Percentiles rank a stretch among this genome's conserved stretches.
Conservation (phyloP, 2,329 filamentous ascomycete species). For the Polychaeton citri region DNA sequence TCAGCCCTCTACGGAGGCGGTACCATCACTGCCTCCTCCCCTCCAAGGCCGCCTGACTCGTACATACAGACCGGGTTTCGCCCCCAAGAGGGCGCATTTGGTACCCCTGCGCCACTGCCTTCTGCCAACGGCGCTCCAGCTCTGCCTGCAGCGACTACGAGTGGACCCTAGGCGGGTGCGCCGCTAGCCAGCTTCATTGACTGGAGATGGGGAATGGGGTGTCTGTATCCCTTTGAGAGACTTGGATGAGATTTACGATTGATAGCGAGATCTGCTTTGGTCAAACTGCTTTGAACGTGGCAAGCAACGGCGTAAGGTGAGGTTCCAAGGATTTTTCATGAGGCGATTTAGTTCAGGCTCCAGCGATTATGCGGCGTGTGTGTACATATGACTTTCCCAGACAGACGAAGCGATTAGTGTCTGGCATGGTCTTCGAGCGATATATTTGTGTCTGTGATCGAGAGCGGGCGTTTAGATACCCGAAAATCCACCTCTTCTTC, state of each 20-base stretch:
- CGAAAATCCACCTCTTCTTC: no score
- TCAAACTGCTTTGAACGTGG: no score
- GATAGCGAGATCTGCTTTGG: no score
- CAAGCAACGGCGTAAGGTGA: no score
- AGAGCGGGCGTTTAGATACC: no score
- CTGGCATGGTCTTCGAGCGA: no score
- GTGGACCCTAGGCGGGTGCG: neutral
- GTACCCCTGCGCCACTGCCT: conserved; percentile 9
- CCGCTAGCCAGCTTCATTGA: neutral
- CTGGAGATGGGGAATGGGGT: neutral
- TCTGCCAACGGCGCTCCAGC: neutral
- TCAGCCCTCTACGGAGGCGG: neutral
- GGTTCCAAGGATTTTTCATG: no score
- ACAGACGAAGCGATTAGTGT: no score
- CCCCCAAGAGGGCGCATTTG: conserved; percentile 13
- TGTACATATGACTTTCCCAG: no score
- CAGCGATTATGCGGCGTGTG: no score
- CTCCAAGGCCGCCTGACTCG: neutral
- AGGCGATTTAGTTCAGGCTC: no score
- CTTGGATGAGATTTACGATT: neutral
- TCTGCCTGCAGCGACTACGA: neutral
- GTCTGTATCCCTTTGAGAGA: neutral
- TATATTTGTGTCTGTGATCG: no score
- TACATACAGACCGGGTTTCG: conserved; percentile 13
- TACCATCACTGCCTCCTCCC: neutral